phyloP scores from a whole-genome alignment of 331 rosid species.

The Pyracantha coccinea region DNA sequence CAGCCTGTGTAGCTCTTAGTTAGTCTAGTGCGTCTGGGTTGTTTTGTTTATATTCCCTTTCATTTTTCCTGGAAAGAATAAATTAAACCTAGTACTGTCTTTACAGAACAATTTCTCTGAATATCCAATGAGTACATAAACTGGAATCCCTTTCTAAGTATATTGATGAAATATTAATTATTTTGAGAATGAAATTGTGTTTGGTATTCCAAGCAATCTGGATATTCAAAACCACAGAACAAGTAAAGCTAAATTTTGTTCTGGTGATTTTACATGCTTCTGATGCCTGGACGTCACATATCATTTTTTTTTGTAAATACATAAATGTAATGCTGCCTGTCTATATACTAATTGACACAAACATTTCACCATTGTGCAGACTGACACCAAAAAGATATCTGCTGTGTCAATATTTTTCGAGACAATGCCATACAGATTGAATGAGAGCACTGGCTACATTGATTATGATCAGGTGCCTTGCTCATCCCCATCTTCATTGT shows the following conservation, averaged over 20 bases:
- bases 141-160: neutral
- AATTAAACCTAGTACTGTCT: neutral
- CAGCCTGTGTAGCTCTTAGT: conserved; percentile 11
- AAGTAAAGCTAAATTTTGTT: neutral
- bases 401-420: conserved; percentile 90
- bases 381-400: conserved; percentile 96
- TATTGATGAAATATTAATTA: neutral
- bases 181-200: neutral
- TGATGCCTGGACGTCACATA: neutral
- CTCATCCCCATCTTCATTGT: neutral
- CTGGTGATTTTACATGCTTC: neutral
- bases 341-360: neutral
- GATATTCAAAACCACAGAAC: neutral
- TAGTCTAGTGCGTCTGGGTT: conserved; percentile 2
- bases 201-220: neutral
- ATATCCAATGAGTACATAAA: neutral
- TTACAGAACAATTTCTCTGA: neutral
- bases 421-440: conserved; percentile 95
- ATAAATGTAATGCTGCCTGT: neutral
- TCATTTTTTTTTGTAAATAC: neutral
- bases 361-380: conserved; percentile 40
- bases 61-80: neutral
- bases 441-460: conserved; percentile 90
- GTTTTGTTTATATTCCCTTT: neutral
- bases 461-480: conserved; percentile 86